Percentiles rank a stretch among this genome's conserved stretches.
phyloP scores from a whole-genome alignment of 495 filamentous ascomycete species.

The Xylona heveae region DNA sequence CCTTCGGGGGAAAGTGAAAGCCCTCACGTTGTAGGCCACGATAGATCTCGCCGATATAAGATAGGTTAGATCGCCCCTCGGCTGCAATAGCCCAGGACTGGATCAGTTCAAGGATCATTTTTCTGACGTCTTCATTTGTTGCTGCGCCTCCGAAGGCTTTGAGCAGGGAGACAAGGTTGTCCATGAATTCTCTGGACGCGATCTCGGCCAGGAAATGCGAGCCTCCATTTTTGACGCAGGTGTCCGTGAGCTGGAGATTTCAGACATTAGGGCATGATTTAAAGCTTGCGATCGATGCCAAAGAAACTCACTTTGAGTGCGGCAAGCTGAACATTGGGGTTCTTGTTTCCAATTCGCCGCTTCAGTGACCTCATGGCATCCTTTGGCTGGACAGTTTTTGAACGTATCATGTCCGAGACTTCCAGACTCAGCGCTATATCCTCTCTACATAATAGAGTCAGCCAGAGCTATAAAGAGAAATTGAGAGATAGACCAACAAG shows the following conservation, averaged over 20 bases:
- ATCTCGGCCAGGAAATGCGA: slow-evolving; percentile 92
- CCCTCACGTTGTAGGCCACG: slow-evolving; percentile 60
- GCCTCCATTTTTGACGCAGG: slow-evolving; percentile 95
- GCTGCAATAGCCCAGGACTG: slow-evolving; percentile 86
- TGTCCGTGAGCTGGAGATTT: slow-evolving; percentile 64
- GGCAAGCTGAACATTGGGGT: slow-evolving; percentile 87
- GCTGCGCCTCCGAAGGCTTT: slow-evolving; percentile 56
- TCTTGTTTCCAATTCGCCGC: slow-evolving; percentile 80
- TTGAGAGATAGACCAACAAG: slow-evolving; percentile 33
- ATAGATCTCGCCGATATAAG: slow-evolving; percentile 78
- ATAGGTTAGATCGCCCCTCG: slow-evolving; percentile 63
- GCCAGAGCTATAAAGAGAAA: slow-evolving; percentile 7
- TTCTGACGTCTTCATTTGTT: slow-evolving; percentile 65
- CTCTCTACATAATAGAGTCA: slow-evolving; percentile 37
- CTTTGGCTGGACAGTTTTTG: slow-evolving; percentile 88
- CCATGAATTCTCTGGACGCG: slow-evolving; percentile 94
- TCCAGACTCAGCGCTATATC: slow-evolving; percentile 94
- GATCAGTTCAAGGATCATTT: slow-evolving; percentile 79
- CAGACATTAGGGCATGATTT: slow-evolving; percentile 3
- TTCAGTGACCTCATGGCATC: slow-evolving; percentile 95
- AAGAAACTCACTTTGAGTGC: slow-evolving; percentile 52
- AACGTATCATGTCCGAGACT: slow-evolving; percentile 89
- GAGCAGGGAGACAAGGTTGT: slow-evolving; percentile 77
- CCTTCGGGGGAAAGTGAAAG: slow-evolving; percentile 71
- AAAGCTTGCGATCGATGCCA: neutral